Evolutionary conservation across 78 protist species (phyloP).

Genomic region (Guillardia theta): DNA sequence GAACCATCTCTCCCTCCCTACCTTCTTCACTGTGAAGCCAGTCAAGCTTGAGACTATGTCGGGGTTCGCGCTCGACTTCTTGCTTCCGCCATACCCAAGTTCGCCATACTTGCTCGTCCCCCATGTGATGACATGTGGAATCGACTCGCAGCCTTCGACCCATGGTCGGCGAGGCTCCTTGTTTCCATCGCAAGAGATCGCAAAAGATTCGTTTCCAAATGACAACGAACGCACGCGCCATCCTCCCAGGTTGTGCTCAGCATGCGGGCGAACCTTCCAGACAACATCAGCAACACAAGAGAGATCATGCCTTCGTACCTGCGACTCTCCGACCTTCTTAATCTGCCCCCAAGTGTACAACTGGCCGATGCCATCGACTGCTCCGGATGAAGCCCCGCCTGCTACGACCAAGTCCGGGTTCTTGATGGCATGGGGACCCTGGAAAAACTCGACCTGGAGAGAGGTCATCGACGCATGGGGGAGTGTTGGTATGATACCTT

Average conservation of each 20-base stretch:
- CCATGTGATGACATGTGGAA: not conserved
- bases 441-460: not conserved
- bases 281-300: no score
- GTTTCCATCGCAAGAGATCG: not conserved
- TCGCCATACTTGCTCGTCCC: not conserved
- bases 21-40: no score
- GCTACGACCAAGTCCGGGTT: not conserved
- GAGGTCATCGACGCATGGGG: not conserved
- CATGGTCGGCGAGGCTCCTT: conserved; percentile 12
- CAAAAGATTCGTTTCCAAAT: not conserved
- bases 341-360: conserved; percentile 12
- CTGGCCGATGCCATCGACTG: not conserved
- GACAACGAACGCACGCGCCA: not conserved
- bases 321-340: not conserved
- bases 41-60: not conserved
- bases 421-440: not conserved
- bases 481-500: not conserved
- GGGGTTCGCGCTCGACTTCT: not conserved
- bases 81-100: not conserved
- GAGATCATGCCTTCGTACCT: no score
- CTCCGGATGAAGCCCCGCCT: not conserved
- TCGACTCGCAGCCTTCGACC: not conserved
- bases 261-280: no score
- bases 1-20: no score
- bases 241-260: not conserved